Percentiles rank a stretch among this genome's conserved stretches.
Evolutionary conservation across 2,329 filamentous ascomycete species (phyloP).

Genomic region (Biscogniauxia mediterranea): DNA sequence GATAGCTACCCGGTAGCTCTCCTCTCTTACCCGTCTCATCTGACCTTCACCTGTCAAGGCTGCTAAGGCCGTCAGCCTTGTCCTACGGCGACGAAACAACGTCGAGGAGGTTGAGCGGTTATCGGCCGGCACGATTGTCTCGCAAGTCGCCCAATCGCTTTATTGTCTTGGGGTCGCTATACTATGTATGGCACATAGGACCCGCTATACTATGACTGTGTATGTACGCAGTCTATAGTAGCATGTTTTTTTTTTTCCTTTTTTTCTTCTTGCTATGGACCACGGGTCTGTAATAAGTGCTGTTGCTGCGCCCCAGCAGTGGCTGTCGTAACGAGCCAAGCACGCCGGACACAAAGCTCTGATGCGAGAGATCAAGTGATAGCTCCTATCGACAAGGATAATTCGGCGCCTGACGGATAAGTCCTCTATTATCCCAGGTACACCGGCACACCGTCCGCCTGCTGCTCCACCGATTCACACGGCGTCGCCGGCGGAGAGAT

Average conservation of each 20-base stretch:
- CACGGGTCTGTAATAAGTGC: slow-evolving; percentile 21
- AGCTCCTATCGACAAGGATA: slow-evolving; percentile 12
- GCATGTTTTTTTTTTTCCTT: slow-evolving; percentile 2
- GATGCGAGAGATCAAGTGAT: slow-evolving; percentile 18
- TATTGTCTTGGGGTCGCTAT: slow-evolving; percentile 19
- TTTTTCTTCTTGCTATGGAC: slow-evolving; percentile 1
- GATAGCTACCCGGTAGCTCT: too few relatives aligned
- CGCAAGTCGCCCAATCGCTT: slow-evolving; percentile 35
- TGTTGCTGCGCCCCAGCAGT: slow-evolving; percentile 29
- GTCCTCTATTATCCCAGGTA: slow-evolving; percentile 16
- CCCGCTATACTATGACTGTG: neutral
- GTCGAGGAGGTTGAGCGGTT: neutral
- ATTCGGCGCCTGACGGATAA: slow-evolving; percentile 10
- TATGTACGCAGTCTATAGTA: neutral
- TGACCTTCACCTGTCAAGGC: neutral
- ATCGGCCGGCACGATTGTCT: slow-evolving; percentile 14
- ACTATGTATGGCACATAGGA: neutral
- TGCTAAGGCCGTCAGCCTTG: slow-evolving; percentile 20
- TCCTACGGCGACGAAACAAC: slow-evolving; percentile 2
- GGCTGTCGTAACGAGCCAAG: slow-evolving; percentile 21
- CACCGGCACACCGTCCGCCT: slow-evolving; percentile 17
- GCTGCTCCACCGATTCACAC: slow-evolving; percentile 16
- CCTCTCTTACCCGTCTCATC: neutral
- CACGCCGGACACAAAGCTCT: slow-evolving; percentile 4
- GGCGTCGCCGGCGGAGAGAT: slow-evolving; percentile 31